phyloP scores from a whole-genome alignment of 2,329 filamentous ascomycete genomes.

The Bipolaris sorokiniana region DNA sequence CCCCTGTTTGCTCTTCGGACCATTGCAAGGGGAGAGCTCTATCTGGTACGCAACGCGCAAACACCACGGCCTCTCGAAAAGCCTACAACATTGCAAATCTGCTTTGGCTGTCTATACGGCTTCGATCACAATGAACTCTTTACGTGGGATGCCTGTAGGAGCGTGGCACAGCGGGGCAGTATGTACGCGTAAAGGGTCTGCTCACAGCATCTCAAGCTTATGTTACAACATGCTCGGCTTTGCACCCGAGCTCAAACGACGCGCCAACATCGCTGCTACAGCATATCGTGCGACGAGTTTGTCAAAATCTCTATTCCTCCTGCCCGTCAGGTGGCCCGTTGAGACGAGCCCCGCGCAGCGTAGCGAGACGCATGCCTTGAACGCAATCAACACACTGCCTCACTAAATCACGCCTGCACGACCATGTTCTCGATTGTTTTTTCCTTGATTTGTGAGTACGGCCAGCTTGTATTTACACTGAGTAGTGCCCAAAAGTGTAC shows the following conservation, averaged over 20 bases:
- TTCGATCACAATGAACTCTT: neutral
- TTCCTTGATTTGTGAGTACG: constrained; percentile 2
- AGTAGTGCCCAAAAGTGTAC: constrained; percentile 5
- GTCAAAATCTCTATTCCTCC: constrained; percentile 33
- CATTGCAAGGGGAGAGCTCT: too few species aligned
- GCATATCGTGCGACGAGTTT: constrained; percentile 28
- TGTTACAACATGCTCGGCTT: constrained; percentile 10
- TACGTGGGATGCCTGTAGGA: neutral
- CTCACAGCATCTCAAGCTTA: constrained; percentile 3
- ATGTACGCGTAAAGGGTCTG: neutral
- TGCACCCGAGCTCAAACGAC: constrained; percentile 2
- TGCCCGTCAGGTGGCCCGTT: constrained; percentile 17
- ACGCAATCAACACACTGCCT: constrained; percentile 3
- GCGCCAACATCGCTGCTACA: neutral
- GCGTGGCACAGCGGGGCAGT: constrained; percentile 10
- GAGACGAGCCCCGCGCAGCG: constrained; percentile 1
- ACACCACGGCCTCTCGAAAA: neutral
- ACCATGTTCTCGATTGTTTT: constrained; percentile 2
- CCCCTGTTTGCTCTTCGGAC: neutral
- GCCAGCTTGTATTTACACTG: neutral
- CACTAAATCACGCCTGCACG: constrained; percentile 6
- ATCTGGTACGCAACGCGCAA: neutral
- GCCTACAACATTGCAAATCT: neutral
- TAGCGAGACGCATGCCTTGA: constrained; percentile 5
- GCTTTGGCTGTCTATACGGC: neutral